Evolutionary conservation across 2,329 filamentous ascomycete genomes (phyloP).

Genomic region (Ceratocystis papillata): DNA sequence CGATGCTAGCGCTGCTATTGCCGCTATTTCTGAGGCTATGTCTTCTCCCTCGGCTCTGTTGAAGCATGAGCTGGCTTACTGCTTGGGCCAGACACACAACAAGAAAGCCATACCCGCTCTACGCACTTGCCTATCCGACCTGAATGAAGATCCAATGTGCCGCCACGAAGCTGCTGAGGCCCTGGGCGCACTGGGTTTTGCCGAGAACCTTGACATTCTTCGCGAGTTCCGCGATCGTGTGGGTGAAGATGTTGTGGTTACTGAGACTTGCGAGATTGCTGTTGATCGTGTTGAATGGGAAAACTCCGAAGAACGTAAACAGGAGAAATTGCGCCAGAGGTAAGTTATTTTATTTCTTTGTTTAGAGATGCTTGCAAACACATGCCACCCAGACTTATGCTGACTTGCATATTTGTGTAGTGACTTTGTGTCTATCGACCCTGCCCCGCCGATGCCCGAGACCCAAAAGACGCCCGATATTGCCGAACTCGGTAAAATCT

Average conservation of each 20-base stretch:
- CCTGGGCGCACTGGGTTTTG: conserved; percentile 72
- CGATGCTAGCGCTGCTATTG: conserved; percentile 43
- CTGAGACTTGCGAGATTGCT: conserved; percentile 93
- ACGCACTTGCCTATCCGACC: conserved; percentile 61
- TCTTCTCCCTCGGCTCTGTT: conserved; percentile 74
- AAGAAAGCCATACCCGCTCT: conserved; percentile 61
- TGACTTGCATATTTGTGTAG: conserved; percentile 40
- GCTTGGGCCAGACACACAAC: conserved; percentile 82
- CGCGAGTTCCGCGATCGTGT: conserved; percentile 61
- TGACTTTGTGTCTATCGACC: conserved; percentile 91
- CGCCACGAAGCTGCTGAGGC: conserved; percentile 95
- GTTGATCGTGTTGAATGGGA: conserved; percentile 93
- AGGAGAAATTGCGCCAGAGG: conserved; percentile 74
- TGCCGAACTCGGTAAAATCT: conserved; percentile 58
- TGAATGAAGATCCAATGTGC: conserved; percentile 85
- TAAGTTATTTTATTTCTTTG: conserved; percentile 33
- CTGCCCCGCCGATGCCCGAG: conserved; percentile 76
- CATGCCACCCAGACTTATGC: conserved; percentile 25
- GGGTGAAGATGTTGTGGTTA: conserved; percentile 69
- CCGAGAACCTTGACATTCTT: conserved; percentile 62
- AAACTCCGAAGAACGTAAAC: conserved; percentile 57
- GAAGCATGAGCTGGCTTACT: conserved; percentile 96
- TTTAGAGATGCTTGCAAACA: conserved; percentile 19
- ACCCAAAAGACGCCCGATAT: conserved; percentile 50
- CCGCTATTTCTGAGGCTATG: conserved; percentile 83